Evolutionary conservation across 805 yeast genomes (phyloP).

Genomic region (Ogataea chonburiensis): DNA sequence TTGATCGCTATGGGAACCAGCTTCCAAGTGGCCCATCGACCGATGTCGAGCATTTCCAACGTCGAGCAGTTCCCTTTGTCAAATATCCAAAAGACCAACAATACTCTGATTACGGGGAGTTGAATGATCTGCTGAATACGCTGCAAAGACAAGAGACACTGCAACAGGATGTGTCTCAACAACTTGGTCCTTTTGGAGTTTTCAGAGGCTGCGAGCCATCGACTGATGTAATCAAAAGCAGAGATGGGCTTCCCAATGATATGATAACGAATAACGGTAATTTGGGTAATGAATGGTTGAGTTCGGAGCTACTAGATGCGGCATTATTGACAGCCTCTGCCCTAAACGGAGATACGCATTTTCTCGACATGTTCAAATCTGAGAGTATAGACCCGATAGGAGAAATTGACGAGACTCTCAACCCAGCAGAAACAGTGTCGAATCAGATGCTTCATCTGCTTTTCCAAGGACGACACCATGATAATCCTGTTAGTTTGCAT

Average conservation of each 20-base stretch:
- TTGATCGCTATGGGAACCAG: constrained; percentile 46
- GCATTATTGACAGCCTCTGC: constrained; percentile 76
- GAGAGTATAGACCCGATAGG: constrained; percentile 20
- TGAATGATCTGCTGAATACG: constrained; percentile 65
- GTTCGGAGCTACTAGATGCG: constrained; percentile 68
- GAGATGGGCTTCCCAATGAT: constrained; percentile 9
- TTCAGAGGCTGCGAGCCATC: constrained; percentile 45
- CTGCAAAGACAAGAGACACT: constrained; percentile 49
- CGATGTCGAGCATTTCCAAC: constrained; percentile 55
- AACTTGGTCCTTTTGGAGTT: constrained; percentile 80
- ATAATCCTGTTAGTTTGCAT: constrained; percentile 5
- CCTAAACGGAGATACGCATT: constrained; percentile 56
- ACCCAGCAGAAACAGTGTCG: constrained; percentile 31
- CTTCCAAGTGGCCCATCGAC: constrained; percentile 33
- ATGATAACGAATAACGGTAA: constrained; percentile 5
- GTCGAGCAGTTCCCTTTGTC: constrained; percentile 74
- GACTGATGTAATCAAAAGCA: constrained; percentile 7
- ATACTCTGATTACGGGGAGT: constrained; percentile 75
- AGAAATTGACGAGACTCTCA: constrained; percentile 7
- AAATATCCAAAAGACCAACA: constrained; percentile 56
- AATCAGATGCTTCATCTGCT: constrained; percentile 51
- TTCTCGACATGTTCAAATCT: constrained; percentile 50
- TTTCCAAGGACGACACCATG: constrained; percentile 44
- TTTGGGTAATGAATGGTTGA: constrained; percentile 62
- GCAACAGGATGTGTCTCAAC: constrained; percentile 33